Base-by-base conservation (phyloP, 169 alveolate genomes). In the Plasmodium cynomolgi region DNA sequence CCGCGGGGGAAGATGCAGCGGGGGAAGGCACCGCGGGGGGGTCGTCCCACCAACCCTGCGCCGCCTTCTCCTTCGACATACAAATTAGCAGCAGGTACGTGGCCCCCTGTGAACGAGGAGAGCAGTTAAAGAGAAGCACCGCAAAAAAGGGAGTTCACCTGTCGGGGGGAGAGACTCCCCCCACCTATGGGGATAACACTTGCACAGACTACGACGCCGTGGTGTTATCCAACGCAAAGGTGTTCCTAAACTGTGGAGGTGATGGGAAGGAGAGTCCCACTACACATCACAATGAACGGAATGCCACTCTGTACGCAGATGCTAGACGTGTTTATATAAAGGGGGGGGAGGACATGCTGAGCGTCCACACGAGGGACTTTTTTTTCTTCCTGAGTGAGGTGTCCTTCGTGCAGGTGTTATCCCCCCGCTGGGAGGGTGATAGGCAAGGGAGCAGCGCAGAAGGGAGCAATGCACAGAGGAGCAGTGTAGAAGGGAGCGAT, bases 241-340 rank as follows among this genome's bases (percentile, higher is more conserved):
- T 54, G 15, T 85, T 54, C 80, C 13, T 85, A 71, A 54, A 47
- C 13, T 85, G 93, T 54, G 13, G 0, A 1, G 26, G 34, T 0
- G 62, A 50, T 13, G 29, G 44, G 50, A 29, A 50, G 26, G 26
- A 13, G 3, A 20, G 44, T 15, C 11, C 15, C 13, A 15, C 79
- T 39, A 75, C 39, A 6, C 26, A n/a, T 20, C 15, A 20, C 58
- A 29, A 73, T 50, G 20, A 13, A 39, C 11, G 23, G 39, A 33
- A n/a, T 11, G 34, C 26, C 23, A 85, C 79, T 50, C 71, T 85
- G 37, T 85, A 74, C 26, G 85, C 93, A 44, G 93, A 85, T 77
- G 77, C 31, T n/a, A 13, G 58, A 33, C 37, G 44, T 34, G 86
- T 85, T 26, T 85, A 85, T 34, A 50, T 85, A 17, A n/a, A 50